Percentiles rank a stretch among this genome's conserved stretches.
Conservation (phyloP, 2,329 filamentous ascomycete species). For the Fusarium praegraminearum region DNA sequence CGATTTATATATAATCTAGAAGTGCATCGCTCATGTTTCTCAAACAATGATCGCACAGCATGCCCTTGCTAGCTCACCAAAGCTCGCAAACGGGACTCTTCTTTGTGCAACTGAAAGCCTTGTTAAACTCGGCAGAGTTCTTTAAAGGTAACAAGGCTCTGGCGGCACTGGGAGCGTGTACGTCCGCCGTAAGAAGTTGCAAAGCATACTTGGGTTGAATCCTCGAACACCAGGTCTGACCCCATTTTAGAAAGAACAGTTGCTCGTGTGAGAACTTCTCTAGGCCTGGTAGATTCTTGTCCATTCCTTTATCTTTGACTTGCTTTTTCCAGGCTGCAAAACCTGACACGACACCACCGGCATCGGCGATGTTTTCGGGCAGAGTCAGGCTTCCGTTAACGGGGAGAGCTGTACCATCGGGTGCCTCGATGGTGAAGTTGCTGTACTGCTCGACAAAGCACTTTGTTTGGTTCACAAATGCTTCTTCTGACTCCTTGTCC, state of each 20-base stretch:
- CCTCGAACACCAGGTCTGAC: conserved; percentile 76
- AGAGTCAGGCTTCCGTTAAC: conserved; percentile 74
- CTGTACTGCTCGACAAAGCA: conserved; percentile 78
- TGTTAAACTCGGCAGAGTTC: conserved; percentile 75
- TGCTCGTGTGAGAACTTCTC: conserved; percentile 74
- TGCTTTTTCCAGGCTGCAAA: conserved; percentile 75
- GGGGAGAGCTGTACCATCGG: conserved; percentile 67
- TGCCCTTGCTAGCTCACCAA: conserved; percentile 61
- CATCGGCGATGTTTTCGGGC: conserved; percentile 79
- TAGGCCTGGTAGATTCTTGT: conserved; percentile 69
- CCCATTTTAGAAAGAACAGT: conserved; percentile 75
- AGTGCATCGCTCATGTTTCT: neutral
- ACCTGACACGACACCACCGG: conserved; percentile 72
- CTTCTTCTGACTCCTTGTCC: conserved; percentile 68
- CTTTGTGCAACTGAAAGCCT: conserved; percentile 73
- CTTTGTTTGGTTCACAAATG: conserved; percentile 68
- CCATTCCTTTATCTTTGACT: conserved; percentile 60
- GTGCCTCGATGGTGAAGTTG: conserved; percentile 68
- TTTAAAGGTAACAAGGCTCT: conserved; percentile 73
- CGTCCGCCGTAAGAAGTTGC: conserved; percentile 69
- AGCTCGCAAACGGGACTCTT: conserved; percentile 77
- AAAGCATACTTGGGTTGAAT: conserved; percentile 63
- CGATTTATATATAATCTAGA: neutral
- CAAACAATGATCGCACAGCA: neutral
- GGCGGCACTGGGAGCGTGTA: conserved; percentile 73